Evolutionary conservation across 192 early-diverging fungal species (phyloP).

Genomic region (Backusella tuberculispora): DNA sequence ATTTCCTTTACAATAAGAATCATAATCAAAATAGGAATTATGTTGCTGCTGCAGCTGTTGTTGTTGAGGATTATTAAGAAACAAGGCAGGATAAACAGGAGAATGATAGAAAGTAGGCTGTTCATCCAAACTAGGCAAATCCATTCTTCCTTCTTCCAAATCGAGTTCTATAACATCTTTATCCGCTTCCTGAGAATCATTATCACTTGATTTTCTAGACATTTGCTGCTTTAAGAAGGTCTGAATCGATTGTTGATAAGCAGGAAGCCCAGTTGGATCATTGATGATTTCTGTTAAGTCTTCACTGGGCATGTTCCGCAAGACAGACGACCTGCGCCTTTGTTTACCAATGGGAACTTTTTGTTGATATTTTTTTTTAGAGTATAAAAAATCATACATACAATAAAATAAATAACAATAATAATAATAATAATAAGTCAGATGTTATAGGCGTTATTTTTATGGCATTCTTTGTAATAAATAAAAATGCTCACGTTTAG

Average conservation of each 20-base stretch:
- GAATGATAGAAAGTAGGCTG: slow-evolving; percentile 6
- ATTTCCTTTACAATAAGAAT: background rate
- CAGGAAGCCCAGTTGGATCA: slow-evolving; percentile 4
- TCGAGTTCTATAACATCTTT: slow-evolving; percentile 23
- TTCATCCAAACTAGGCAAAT: background rate
- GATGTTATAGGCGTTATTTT: background rate
- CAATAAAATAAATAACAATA: background rate
- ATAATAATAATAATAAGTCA: background rate
- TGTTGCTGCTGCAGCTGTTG: too few species aligned
- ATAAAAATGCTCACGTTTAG: slow-evolving; percentile 26
- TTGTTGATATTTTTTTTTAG: background rate
- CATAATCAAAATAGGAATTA: background rate
- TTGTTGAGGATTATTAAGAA: background rate
- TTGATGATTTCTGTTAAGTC: slow-evolving; percentile 10
- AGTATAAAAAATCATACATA: background rate
- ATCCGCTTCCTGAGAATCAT: background rate
- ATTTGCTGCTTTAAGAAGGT: slow-evolving; percentile 13
- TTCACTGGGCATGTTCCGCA: slow-evolving; percentile 19
- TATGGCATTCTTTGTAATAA: slow-evolving; percentile 16
- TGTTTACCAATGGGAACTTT: slow-evolving; percentile 14
- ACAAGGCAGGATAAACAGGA: slow-evolving; percentile 29
- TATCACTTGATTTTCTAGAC: background rate
- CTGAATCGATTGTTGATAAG: slow-evolving; percentile 20
- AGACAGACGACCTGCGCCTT: slow-evolving; percentile 17
- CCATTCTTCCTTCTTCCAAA: slow-evolving; percentile 20